phyloP scores from a whole-genome alignment of 2,329 filamentous ascomycete genomes.

The Pseudogymnoascus sp. region DNA sequence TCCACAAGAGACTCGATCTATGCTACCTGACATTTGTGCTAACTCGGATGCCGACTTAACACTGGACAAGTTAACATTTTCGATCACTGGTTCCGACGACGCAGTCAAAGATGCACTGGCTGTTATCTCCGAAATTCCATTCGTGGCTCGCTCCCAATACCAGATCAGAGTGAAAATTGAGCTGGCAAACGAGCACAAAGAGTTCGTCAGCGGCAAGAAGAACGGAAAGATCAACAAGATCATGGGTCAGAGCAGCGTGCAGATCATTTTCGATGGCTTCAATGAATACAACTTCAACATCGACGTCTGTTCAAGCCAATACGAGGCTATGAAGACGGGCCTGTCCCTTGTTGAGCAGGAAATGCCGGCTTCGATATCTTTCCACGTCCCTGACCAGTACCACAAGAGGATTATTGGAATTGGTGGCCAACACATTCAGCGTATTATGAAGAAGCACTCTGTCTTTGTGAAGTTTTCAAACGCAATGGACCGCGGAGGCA shows the following conservation, averaged over 20 bases:
- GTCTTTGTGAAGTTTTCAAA: constrained; percentile 99
- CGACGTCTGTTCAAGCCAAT: constrained; percentile 84
- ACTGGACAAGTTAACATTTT: constrained; percentile 90
- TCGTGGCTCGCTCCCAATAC: constrained; percentile 77
- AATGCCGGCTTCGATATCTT: constrained; percentile 98
- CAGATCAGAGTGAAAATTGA: constrained; percentile 98
- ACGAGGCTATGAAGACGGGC: constrained; percentile 90
- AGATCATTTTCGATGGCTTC: constrained; percentile 98
- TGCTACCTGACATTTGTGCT: constrained; percentile 91
- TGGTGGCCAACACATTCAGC: constrained; percentile 95
- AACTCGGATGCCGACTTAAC: constrained; percentile 92
- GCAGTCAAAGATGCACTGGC: constrained; percentile 91
- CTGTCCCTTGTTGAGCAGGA: constrained; percentile 92
- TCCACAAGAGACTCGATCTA: constrained; percentile 67
- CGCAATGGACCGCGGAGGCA: constrained; percentile 88
- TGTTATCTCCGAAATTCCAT: constrained; percentile 85
- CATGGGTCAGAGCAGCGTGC: constrained; percentile 98
- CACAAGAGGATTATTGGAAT: constrained; percentile 99
- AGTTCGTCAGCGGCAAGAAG: constrained; percentile 98
- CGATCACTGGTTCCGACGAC: constrained; percentile 91
- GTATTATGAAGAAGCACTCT: constrained; percentile 99
- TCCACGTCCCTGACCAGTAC: constrained; percentile 97
- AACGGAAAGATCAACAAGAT: constrained; percentile 99
- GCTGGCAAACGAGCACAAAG: constrained; percentile 97
- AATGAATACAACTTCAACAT: constrained; percentile 99